Evolutionary conservation across 1,284 basidiomycete genomes (phyloP), one percentile per base, ranked within the genome.

Genomic region (Wolfiporia cocos): DNA sequence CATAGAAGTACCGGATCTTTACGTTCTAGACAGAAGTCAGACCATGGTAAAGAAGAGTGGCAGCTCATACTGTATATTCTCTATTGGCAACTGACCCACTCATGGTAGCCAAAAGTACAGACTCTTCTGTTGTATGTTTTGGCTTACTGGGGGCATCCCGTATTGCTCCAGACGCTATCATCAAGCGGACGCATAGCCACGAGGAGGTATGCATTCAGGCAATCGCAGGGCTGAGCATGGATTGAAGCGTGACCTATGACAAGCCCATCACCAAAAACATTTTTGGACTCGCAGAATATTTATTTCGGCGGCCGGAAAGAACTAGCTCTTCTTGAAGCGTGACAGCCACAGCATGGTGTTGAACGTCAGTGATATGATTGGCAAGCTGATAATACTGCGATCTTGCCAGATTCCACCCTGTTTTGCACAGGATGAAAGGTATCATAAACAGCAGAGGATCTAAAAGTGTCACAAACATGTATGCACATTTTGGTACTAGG

Each of bases 211-310:
- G 75, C 11, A 57, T 87, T 0, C 61, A 67, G 31, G 83, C 74
- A 0, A 69, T 87, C 3, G 84, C 82, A 3, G 78, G 84, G 1
- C 69, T 84, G n/a, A 72, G 72, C 54, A 57, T 71, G 24, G 49
- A 49, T 3, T 67, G 61, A 57, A 83, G 86, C 51, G 82, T 87
- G 11, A 61, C 87, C 3, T 64, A 84, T 5, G 86, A 87, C 56
- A 86, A 86, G 55, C 85, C 83, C 0, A 69, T 73, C 22, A 65
- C 76, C 1, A 57, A 79, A 48, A 80, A 75, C 0, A 74, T 3
- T 74, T 75, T 21, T 83, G 87, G 53, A 73, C 75, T 0, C 67
- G 65, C 15, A 51, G 53, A 45, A 59, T 66, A 53, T 65, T 64
- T 44, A 56, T 53, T 6, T 46, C 56, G 14, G 66, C 66, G 4